A percentile compares a stretch with the other conserved stretches of the same genome.
These are phyloP conservation scores for Anthoceros angustus DNA, from an alignment of 225 moss, liverwort and hornwort genomes.

Conservation along the genomic window DNA sequence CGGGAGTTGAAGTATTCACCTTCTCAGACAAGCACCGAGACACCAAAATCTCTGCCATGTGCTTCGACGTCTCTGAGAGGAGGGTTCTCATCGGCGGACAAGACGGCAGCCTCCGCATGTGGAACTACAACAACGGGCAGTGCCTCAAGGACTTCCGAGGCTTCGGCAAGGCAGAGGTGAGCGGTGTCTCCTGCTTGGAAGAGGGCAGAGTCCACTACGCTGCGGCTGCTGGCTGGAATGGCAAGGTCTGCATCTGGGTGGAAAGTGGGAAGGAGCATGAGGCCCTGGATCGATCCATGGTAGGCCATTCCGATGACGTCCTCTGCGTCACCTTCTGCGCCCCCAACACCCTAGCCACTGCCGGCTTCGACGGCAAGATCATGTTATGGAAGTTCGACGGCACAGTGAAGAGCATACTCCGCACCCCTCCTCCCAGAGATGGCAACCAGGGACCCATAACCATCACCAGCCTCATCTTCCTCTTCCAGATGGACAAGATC, in stretches of 20 bases:
- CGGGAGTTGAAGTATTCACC: slow-evolving; percentile 74
- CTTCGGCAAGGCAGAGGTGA: slow-evolving; percentile 72
- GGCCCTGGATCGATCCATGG: slow-evolving; percentile 58
- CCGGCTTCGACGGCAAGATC: slow-evolving; percentile 85
- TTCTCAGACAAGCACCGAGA: slow-evolving; percentile 70
- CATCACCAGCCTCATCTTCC: not conserved
- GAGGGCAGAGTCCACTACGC: slow-evolving; percentile 58
- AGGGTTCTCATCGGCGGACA: slow-evolving; percentile 65
- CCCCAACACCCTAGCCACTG: slow-evolving; percentile 68
- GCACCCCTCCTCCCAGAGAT: slow-evolving; percentile 17
- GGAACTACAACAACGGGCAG: slow-evolving; percentile 94
- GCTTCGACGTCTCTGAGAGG: slow-evolving; percentile 66
- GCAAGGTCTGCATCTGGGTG: slow-evolving; percentile 84
- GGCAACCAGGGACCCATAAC: not conserved
- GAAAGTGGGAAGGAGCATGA: slow-evolving; percentile 45
- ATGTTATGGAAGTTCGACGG: slow-evolving; percentile 96
- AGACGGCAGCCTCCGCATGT: slow-evolving; percentile 73
- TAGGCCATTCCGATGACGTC: slow-evolving; percentile 71
- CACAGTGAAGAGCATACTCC: slow-evolving; percentile 39
- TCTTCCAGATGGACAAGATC: not conserved
- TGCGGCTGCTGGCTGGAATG: slow-evolving; percentile 77
- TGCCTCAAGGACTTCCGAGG: slow-evolving; percentile 77
- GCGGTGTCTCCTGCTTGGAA: slow-evolving; percentile 50
- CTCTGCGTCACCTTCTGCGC: slow-evolving; percentile 57
- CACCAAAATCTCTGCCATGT: slow-evolving; percentile 77